These are phyloP conservation scores for Phytomonas sp. DNA, from an alignment of 208 protist species.

Conservation along the genomic window DNA sequence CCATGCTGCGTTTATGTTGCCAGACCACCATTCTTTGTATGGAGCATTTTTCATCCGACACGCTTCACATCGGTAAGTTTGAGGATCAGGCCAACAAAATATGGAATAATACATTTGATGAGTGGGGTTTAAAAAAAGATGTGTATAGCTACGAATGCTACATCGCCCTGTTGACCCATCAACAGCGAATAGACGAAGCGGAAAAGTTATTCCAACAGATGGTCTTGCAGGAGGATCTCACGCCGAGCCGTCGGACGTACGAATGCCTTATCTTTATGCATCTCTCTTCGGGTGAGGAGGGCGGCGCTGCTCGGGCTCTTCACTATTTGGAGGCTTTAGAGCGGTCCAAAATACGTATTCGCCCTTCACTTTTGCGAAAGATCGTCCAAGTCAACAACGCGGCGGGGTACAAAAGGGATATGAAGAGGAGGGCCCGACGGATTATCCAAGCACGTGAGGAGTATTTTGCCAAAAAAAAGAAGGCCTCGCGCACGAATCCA, in stretches of 20 bases:
- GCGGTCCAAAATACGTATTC: conserved; percentile 50
- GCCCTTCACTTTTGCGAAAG: conserved; percentile 73
- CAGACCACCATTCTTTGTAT: conserved; percentile 73
- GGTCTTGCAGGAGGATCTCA: conserved; percentile 65
- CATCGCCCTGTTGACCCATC: conserved; percentile 77
- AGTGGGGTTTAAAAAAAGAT: conserved; percentile 75
- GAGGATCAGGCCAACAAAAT: conserved; percentile 74
- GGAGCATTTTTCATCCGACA: conserved; percentile 55
- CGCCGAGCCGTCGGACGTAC: conserved; percentile 74
- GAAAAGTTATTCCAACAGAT: conserved; percentile 85
- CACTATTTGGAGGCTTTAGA: conserved; percentile 88
- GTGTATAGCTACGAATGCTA: conserved; percentile 87
- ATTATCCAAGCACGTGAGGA: conserved; percentile 88
- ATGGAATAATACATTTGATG: conserved; percentile 74
- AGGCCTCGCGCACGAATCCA: conserved; percentile 3
- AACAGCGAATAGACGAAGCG: conserved; percentile 83
- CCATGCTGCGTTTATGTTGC: conserved; percentile 75
- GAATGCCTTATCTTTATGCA: conserved; percentile 90
- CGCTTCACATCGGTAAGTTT: conserved; percentile 46
- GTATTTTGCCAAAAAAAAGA: conserved; percentile 66
- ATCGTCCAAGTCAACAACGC: conserved; percentile 84
- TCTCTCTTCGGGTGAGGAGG: conserved; percentile 84
- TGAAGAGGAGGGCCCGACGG: conserved; percentile 87
- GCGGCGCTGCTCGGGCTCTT: conserved; percentile 73
- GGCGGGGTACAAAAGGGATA: conserved; percentile 84